These are phyloP conservation scores for Piromyces sp. DNA, from an alignment of 192 early-diverging fungal genomes.

Conservation along the genomic window DNA sequence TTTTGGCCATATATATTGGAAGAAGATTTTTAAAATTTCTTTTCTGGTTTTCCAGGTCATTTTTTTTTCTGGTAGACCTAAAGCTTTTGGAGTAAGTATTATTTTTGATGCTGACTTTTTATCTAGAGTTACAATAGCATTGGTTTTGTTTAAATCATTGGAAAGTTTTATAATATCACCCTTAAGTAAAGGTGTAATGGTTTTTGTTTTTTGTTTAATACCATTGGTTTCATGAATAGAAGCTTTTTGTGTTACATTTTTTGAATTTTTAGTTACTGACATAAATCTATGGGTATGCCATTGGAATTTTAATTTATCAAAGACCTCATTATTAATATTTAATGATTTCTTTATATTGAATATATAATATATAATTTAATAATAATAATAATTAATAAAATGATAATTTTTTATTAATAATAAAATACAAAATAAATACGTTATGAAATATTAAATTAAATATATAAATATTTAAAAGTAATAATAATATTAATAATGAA, in stretches of 20 bases:
- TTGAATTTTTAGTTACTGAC: neutral
- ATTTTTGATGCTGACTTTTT: neutral
- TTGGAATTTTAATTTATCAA: neutral
- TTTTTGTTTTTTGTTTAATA: neutral
- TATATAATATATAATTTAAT: neutral
- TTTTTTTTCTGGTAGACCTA: neutral
- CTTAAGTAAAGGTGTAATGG: neutral
- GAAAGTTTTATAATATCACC: neutral
- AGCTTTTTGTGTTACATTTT: neutral
- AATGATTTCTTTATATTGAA: neutral
- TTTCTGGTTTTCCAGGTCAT: neutral
- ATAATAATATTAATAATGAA: no score
- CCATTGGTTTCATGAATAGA: neutral
- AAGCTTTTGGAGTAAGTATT: neutral
- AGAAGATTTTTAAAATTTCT: slow-evolving; percentile 51
- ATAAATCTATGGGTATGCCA: neutral
- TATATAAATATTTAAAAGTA: no score
- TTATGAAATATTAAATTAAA: no score
- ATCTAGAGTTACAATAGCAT: neutral
- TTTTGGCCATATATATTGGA: slow-evolving; percentile 80
- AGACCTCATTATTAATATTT: neutral
- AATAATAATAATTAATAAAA: no score
- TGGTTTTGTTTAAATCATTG: neutral
- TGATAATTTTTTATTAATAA: no score
- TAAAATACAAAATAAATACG: no score